Evolutionary conservation across 176 grass and related monocot species (phyloP).

Genomic region (Lolium perenne): DNA sequence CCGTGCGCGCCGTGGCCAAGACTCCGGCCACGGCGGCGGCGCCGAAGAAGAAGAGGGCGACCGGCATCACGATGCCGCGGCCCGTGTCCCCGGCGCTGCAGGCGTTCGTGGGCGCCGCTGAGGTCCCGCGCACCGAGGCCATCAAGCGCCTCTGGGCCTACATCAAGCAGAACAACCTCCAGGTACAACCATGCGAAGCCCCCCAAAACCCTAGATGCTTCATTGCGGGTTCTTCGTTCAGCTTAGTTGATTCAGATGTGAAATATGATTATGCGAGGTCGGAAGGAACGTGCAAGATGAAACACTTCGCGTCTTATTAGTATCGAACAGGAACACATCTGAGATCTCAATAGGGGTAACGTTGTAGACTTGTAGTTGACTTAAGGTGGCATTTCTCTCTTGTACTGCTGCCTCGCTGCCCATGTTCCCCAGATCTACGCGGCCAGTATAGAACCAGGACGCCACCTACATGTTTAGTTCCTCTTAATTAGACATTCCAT

Average conservation of each 20-base stretch:
- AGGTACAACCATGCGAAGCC: slow-evolving; percentile 49
- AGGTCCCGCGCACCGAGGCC: slow-evolving; percentile 82
- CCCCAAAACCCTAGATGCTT: neutral
- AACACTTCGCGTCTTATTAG: no score
- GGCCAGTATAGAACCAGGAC: neutral
- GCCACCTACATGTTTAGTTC: neutral
- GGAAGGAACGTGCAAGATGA: neutral
- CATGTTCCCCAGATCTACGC: neutral
- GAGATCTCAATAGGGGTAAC: neutral
- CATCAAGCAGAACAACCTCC: slow-evolving; percentile 87
- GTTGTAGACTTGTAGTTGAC: neutral
- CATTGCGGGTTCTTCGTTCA: neutral
- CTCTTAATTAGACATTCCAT: neutral
- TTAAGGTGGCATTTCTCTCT: neutral
- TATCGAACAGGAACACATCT: neutral
- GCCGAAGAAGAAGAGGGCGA: slow-evolving; percentile 61
- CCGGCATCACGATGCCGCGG: slow-evolving; percentile 72
- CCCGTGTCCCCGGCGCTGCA: slow-evolving; percentile 73
- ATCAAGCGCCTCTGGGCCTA: slow-evolving; percentile 89
- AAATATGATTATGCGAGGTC: neutral
- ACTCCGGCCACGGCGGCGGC: slow-evolving; percentile 19
- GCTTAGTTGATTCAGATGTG: neutral
- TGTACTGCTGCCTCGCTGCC: neutral
- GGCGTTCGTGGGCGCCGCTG: slow-evolving; percentile 65
- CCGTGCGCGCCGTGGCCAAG: slow-evolving; percentile 38